Evolutionary conservation across 1,284 basidiomycete genomes (phyloP), one percentile per base, ranked within the genome.

Genomic region (Takashimella koratensis): DNA sequence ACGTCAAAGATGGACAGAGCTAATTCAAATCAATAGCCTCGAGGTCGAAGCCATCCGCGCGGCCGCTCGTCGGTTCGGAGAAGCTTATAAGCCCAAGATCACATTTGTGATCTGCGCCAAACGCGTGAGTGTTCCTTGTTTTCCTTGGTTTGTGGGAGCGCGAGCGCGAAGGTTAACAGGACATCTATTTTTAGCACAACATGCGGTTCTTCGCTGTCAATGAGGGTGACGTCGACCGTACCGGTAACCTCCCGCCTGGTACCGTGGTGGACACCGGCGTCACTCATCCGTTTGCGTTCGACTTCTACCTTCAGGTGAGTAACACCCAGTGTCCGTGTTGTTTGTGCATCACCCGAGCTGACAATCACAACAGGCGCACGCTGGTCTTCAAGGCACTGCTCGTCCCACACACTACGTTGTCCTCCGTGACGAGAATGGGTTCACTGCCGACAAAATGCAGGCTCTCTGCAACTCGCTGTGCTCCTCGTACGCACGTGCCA

Each of bases 351-450:
- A 24, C 13, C 8, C 21, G 21, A 13, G 26, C 20, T 27, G 36
- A 13, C 27, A 43, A 23, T n/a, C n/a, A n/a, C n/a, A n/a, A 8
- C 30, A 36, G 56, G 71, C 74, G 4, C 74, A 76, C 51, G 65
- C 72, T 30, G 74, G 72, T 58, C 65, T 74, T 21, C 69, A 72
- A 53, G 71, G 73, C 23, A 76, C 77, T 1, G 75, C 77, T 4
- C 64, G 73, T 5, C 78, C 78, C 0, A 76, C 77, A 16, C 78
- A 78, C 55, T 78, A 78, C 45, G 56, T 71, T 30, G 66, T 66
- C 2, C 62, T 73, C 23, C 51, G 51, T 11, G 68, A 70, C 42
- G 70, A 72, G 23, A 71, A 65, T 52, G 52, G 47, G 43, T 76
- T 73, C 61, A 58, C 58, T 3, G 64, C 70, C 3, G 75, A 77